These are phyloP conservation scores for Globisporangium yorkense DNA, from an alignment of 352 stramenopile genomes.

Conservation along the genomic window DNA sequence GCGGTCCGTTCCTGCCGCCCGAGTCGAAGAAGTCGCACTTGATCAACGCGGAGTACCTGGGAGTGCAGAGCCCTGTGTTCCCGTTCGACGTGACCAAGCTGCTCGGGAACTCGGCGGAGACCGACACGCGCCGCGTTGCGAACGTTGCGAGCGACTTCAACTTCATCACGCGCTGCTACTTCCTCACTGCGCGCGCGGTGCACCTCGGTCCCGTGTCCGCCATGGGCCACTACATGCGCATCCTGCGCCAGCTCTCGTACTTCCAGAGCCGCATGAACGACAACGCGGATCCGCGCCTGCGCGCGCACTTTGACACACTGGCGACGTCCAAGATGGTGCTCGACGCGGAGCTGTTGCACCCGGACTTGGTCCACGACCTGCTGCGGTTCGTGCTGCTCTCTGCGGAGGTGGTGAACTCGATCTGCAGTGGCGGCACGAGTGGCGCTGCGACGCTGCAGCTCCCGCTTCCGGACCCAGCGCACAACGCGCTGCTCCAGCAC, in stretches of 20 bases:
- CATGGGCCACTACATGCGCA: slow-evolving; percentile 76
- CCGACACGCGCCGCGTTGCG: slow-evolving; percentile 14
- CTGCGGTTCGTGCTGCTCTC: slow-evolving; percentile 70
- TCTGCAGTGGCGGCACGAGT: slow-evolving; percentile 29
- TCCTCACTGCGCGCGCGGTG: slow-evolving; percentile 89
- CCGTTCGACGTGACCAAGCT: slow-evolving; percentile 59
- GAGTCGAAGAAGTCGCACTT: slow-evolving; percentile 70
- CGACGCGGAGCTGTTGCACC: slow-evolving; percentile 72
- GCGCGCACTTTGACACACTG: slow-evolving; percentile 70
- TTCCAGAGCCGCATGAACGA: slow-evolving; percentile 79
- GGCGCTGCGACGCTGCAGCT: slow-evolving; percentile 25
- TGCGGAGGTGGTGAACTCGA: slow-evolving; percentile 44
- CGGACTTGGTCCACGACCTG: slow-evolving; percentile 73
- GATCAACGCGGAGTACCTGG: slow-evolving; percentile 59
- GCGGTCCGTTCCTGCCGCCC: slow-evolving; percentile 74
- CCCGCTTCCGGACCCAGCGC: slow-evolving; percentile 19
- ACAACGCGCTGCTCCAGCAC: slow-evolving; percentile 47
- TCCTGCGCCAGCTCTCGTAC: slow-evolving; percentile 90
- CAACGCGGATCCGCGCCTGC: slow-evolving; percentile 58
- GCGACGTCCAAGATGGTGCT: slow-evolving; percentile 72
- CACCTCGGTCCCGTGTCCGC: slow-evolving; percentile 89
- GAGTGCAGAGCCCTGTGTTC: slow-evolving; percentile 49
- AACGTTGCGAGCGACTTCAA: slow-evolving; percentile 72
- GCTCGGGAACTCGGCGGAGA: slow-evolving; percentile 20
- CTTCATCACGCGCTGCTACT: slow-evolving; percentile 97